These are phyloP conservation scores for Suillus bovinus DNA, from an alignment of 768 basidiomycete genomes.

Conservation along the genomic window DNA sequence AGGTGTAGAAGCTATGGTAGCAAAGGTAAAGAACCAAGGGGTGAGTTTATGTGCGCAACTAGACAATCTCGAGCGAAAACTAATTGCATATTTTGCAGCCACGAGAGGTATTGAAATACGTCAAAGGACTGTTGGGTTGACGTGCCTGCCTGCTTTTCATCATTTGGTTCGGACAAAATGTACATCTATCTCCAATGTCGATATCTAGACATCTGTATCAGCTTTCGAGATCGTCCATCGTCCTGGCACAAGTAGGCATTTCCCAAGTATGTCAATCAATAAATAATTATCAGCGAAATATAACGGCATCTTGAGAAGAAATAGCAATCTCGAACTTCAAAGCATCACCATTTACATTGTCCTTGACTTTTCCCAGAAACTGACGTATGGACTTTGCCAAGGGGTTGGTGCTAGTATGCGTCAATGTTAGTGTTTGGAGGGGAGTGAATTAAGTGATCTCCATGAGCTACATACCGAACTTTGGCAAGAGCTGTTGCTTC, in stretches of 20 bases:
- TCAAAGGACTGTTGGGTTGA: slow-evolving; percentile 65
- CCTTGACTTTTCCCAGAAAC: not conserved
- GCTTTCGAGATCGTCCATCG: not conserved
- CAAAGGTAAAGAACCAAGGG: slow-evolving; percentile 72
- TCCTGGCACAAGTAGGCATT: not conserved
- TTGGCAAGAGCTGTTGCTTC: too few species aligned
- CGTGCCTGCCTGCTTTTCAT: not conserved
- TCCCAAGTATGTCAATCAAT: not conserved
- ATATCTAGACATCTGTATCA: too few species aligned
- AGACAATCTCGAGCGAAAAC: slow-evolving; percentile 11
- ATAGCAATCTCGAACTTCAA: not conserved
- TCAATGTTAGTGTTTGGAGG: too few species aligned
- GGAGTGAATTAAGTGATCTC: too few species aligned
- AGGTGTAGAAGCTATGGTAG: slow-evolving; percentile 72
- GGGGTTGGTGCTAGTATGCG: too few species aligned
- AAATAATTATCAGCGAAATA: not conserved
- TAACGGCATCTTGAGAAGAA: not conserved
- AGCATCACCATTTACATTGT: too few species aligned
- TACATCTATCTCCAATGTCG: not conserved
- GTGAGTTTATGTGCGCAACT: slow-evolving; percentile 42
- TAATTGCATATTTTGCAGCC: slow-evolving; percentile 45
- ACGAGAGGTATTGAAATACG: slow-evolving; percentile 70
- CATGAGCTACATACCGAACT: too few species aligned
- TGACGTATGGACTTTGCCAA: too few species aligned
- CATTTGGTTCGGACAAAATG: not conserved